These are phyloP conservation scores for Ogataea methanolica DNA, from an alignment of 805 yeast genomes.

Conservation along the genomic window DNA sequence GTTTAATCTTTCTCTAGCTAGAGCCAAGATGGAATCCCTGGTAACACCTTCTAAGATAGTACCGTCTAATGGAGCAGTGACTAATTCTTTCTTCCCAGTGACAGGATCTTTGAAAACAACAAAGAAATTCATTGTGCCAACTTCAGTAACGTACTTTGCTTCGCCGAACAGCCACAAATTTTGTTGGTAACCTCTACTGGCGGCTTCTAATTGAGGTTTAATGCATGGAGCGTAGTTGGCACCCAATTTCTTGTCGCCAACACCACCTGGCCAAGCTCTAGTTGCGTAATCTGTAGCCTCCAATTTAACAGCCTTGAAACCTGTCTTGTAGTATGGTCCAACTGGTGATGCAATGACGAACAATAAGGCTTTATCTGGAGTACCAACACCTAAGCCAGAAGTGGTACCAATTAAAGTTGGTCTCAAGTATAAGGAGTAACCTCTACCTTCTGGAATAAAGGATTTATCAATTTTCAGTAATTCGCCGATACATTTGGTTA, in stretches of 20 bases:
- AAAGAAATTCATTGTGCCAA: conserved; percentile 96
- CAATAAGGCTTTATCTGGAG: conserved; percentile 77
- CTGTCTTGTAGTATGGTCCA: conserved; percentile 93
- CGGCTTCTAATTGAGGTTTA: conserved; percentile 86
- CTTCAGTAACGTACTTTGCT: conserved; percentile 85
- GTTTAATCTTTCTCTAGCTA: conserved; percentile 73
- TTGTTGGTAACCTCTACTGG: conserved; percentile 88
- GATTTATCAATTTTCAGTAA: conserved; percentile 68
- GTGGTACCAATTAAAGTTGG: conserved; percentile 96
- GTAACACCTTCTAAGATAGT: conserved; percentile 96
- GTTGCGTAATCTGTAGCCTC: conserved; percentile 96
- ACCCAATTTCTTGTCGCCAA: conserved; percentile 93
- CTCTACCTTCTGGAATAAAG: conserved; percentile 80
- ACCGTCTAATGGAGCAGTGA: conserved; percentile 95
- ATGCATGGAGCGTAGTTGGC: conserved; percentile 97
- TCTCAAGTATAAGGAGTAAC: conserved; percentile 88
- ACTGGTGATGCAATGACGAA: conserved; percentile 93
- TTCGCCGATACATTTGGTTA: conserved; percentile 70
- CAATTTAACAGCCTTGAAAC: conserved; percentile 90
- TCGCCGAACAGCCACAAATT: conserved; percentile 95
- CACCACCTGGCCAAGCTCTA: conserved; percentile 99
- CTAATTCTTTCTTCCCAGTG: conserved; percentile 85
- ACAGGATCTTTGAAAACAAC: conserved; percentile 72
- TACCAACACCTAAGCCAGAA: conserved; percentile 79
- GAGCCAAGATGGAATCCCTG: conserved; percentile 76